Evolutionary conservation across 176 grass and related monocot species (phyloP).

Genomic region (Phoenix dactylifera): DNA sequence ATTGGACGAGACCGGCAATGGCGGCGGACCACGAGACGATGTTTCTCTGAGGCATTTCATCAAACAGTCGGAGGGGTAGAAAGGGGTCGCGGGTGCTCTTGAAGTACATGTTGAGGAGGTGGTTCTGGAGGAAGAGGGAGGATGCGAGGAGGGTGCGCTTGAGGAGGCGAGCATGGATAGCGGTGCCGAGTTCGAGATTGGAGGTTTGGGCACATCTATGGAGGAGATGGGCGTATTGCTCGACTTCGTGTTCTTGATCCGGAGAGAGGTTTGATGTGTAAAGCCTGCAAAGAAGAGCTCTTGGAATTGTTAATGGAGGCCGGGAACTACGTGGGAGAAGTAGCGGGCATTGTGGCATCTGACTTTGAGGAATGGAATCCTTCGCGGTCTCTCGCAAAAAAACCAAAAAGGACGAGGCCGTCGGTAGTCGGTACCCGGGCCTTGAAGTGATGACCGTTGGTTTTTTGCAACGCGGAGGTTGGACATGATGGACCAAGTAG

Average conservation of each 20-base stretch:
- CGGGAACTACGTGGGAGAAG: too few relatives aligned
- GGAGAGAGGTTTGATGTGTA: background rate
- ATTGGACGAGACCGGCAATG: slow-evolving; percentile 40
- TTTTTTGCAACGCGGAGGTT: too few relatives aligned
- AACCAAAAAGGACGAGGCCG: too few relatives aligned
- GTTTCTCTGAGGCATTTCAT: slow-evolving; percentile 51
- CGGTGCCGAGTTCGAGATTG: slow-evolving; percentile 17
- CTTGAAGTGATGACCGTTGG: too few relatives aligned
- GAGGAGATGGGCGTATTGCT: slow-evolving; percentile 25
- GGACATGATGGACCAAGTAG: too few relatives aligned
- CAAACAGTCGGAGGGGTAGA: slow-evolving; percentile 41
- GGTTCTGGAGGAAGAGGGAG: slow-evolving; percentile 42
- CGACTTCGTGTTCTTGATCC: background rate
- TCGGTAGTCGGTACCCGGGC: too few relatives aligned
- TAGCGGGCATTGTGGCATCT: too few relatives aligned
- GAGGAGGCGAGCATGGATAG: slow-evolving; percentile 39
- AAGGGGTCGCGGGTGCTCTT: slow-evolving; percentile 6
- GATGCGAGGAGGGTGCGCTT: slow-evolving; percentile 28
- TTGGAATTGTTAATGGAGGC: too few relatives aligned
- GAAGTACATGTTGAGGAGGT: slow-evolving; percentile 59
- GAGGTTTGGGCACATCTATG: slow-evolving; percentile 23
- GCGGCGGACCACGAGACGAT: slow-evolving; percentile 42
- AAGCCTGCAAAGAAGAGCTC: background rate
- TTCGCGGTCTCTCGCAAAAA: too few relatives aligned
- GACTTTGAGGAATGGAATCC: too few relatives aligned